Percentiles rank a stretch among this genome's conserved stretches.
phyloP scores from a whole-genome alignment of 192 early-diverging fungal species.

The Coemansia sp. region DNA sequence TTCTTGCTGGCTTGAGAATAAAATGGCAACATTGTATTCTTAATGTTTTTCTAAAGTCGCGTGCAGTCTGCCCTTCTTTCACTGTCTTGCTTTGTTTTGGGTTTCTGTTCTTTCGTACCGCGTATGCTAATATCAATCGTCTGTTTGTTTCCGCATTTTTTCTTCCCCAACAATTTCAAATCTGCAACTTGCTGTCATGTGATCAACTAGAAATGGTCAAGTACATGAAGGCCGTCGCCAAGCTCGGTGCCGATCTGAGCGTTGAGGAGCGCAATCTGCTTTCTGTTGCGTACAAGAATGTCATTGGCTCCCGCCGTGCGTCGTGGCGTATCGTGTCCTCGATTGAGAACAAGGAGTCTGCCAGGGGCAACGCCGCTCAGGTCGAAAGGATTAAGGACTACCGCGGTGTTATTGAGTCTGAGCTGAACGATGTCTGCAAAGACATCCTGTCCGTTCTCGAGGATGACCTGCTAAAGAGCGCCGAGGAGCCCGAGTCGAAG shows the following conservation, averaged over 20 bases:
- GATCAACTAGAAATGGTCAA: constrained; percentile 75
- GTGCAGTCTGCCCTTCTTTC: neutral
- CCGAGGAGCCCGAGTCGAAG: constrained; percentile 95
- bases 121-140: constrained; percentile 9
- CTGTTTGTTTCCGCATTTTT: neutral
- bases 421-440: constrained; percentile 93
- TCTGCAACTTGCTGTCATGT: constrained; percentile 15
- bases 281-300: constrained; percentile 99
- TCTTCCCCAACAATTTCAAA: constrained; percentile 11
- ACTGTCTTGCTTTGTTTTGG: constrained; percentile 3
- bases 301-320: constrained; percentile 97
- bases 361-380: constrained; percentile 86
- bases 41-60: too few species aligned
- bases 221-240: constrained; percentile 85
- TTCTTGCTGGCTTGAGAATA: too few species aligned
- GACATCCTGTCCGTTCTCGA: constrained; percentile 92
- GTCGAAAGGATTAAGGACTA: constrained; percentile 93
- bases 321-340: constrained; percentile 99
- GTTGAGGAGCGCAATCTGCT: constrained; percentile 99
- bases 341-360: constrained; percentile 99
- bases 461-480: constrained; percentile 87
- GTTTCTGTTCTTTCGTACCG: neutral
- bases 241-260: constrained; percentile 88
- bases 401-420: constrained; percentile 91
- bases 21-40: too few species aligned